Evolutionary conservation across 2,329 filamentous ascomycete genomes (phyloP).

Genomic region (Hypoxylon sp.): DNA sequence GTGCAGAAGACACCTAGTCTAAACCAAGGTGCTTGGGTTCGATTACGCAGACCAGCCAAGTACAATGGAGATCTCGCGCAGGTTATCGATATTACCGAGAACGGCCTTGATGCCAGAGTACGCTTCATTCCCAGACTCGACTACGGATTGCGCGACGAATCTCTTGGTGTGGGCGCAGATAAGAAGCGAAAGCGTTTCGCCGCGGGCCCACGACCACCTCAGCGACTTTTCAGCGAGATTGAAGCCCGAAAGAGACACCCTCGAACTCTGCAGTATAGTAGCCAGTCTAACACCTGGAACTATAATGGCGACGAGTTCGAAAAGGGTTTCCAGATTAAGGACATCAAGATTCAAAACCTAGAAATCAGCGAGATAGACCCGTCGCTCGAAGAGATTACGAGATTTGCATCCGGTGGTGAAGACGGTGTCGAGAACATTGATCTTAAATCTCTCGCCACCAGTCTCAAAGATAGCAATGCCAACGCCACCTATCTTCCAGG

Average conservation of each 20-base stretch:
- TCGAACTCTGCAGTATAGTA: constrained; percentile 68
- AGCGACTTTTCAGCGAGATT: constrained; percentile 88
- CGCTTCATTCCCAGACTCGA: constrained; percentile 90
- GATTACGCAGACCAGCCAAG: constrained; percentile 79
- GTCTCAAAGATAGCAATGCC: constrained; percentile 82
- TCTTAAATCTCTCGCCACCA: constrained; percentile 87
- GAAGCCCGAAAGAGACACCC: constrained; percentile 91
- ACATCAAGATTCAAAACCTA: constrained; percentile 88
- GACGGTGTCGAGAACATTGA: constrained; percentile 95
- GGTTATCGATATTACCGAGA: constrained; percentile 90
- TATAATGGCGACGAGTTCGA: constrained; percentile 92
- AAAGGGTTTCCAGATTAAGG: constrained; percentile 92
- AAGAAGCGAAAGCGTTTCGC: constrained; percentile 82
- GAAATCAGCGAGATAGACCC: constrained; percentile 92
- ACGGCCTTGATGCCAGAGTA: constrained; percentile 87
- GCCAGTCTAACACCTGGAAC: constrained; percentile 80
- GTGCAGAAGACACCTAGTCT: constrained; percentile 87
- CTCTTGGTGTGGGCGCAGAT: constrained; percentile 57
- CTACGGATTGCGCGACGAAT: constrained; percentile 87
- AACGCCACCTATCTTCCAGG: constrained; percentile 89
- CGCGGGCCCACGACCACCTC: constrained; percentile 77
- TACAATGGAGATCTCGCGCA: constrained; percentile 92
- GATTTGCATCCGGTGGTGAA: constrained; percentile 85
- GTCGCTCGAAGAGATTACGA: constrained; percentile 93
- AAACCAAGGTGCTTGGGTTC: constrained; percentile 90